Percentiles rank a stretch among this genome's conserved stretches.
Conservation (phyloP, 352 stramenopile species). For the Pythium phragmitis region DNA sequence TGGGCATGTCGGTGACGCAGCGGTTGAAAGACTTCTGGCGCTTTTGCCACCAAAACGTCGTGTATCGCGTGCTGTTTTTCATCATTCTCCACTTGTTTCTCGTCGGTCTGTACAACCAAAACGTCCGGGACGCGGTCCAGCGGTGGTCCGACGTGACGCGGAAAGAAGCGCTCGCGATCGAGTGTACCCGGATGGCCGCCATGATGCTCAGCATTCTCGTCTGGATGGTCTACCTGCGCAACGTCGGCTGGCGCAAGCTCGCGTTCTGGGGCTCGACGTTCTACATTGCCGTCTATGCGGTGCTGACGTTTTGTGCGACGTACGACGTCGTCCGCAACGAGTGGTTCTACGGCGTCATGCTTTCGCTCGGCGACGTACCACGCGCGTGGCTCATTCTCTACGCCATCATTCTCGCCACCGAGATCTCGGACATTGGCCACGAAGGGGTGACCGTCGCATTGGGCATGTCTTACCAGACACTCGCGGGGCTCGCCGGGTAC, state of each 20-base stretch:
- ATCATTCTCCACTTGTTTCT: slow-evolving; percentile 39
- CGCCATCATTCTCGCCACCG: slow-evolving; percentile 36
- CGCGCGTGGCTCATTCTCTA: slow-evolving; percentile 45
- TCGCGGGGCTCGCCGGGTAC: slow-evolving; percentile 29
- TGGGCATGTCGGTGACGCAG: neutral
- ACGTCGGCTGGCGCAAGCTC: slow-evolving; percentile 37
- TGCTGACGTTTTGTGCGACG: slow-evolving; percentile 33
- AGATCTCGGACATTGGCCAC: slow-evolving; percentile 48
- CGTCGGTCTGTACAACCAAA: slow-evolving; percentile 37
- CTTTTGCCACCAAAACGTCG: slow-evolving; percentile 54
- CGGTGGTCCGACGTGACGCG: slow-evolving; percentile 37
- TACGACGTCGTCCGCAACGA: slow-evolving; percentile 34
- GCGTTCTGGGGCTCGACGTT: slow-evolving; percentile 27
- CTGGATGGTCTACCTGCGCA: slow-evolving; percentile 39
- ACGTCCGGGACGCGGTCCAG: slow-evolving; percentile 34
- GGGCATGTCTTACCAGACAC: slow-evolving; percentile 45
- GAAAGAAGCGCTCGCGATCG: slow-evolving; percentile 16
- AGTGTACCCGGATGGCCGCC: slow-evolving; percentile 29
- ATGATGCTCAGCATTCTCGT: slow-evolving; percentile 34
- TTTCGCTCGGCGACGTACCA: slow-evolving; percentile 32
- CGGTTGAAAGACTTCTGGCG: slow-evolving; percentile 40
- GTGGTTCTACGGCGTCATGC: slow-evolving; percentile 39
- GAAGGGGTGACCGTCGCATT: slow-evolving; percentile 55
- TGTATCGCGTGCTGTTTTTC: slow-evolving; percentile 54
- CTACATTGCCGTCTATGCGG: slow-evolving; percentile 28